Evolutionary conservation across 2,329 filamentous ascomycete genomes (phyloP).

Genomic region (Exophiala viscosa): DNA sequence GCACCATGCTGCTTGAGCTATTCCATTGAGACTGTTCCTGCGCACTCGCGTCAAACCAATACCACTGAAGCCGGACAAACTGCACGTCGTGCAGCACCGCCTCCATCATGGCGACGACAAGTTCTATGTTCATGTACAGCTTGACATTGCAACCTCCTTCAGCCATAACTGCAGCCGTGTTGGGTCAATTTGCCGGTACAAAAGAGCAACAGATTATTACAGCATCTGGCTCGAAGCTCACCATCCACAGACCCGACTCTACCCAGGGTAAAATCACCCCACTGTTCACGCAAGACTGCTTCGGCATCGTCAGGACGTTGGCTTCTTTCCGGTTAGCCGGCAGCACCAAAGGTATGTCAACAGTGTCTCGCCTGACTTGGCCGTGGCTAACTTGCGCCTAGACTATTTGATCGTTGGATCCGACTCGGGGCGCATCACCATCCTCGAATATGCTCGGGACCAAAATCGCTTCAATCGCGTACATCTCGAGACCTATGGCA

Average conservation of each 20-base stretch:
- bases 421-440: constrained; percentile 90
- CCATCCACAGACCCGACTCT: constrained; percentile 80
- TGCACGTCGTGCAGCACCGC: not conserved
- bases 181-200: constrained; percentile 92
- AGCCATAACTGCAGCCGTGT: constrained; percentile 81
- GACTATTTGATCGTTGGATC: constrained; percentile 95
- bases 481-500: constrained; percentile 96
- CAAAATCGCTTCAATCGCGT: constrained; percentile 85
- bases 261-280: constrained; percentile 81
- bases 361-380: not conserved
- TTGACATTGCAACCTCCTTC: constrained; percentile 92
- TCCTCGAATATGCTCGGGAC: constrained; percentile 83
- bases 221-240: constrained; percentile 83
- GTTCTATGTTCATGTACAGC: constrained; percentile 97
- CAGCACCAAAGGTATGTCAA: constrained; percentile 77
- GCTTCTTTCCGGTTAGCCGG: constrained; percentile 88
- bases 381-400: constrained; percentile 39
- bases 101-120: constrained; percentile 84
- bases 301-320: constrained; percentile 88
- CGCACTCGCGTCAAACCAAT: not conserved
- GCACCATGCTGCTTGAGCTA: no score
- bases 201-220: constrained; percentile 98
- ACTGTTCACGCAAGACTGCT: constrained; percentile 86
- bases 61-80: not conserved
- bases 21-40: not conserved